A percentile compares a stretch with the other conserved stretches of the same genome.
Conservation (phyloP, 2,329 filamentous ascomycete species). For the Fonsecaea pedrosoi region DNA sequence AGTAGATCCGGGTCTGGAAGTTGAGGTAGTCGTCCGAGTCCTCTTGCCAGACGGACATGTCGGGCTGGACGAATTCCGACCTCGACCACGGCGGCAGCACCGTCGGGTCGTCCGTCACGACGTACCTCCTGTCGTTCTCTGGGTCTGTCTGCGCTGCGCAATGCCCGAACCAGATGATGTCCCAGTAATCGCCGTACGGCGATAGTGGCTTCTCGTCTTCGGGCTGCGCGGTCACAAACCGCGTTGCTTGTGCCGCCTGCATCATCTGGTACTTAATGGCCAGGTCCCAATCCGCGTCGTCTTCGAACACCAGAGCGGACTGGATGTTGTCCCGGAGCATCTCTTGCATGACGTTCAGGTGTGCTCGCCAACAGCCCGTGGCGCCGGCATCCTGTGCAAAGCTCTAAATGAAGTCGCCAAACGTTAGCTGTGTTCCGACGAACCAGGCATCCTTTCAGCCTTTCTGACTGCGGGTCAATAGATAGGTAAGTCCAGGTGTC, state of each 20-base stretch:
- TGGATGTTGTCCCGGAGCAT: slow-evolving; percentile 55
- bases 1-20: slow-evolving; percentile 29
- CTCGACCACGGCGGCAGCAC: slow-evolving; percentile 37
- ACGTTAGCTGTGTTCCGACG: slow-evolving; percentile 15
- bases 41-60: slow-evolving; percentile 30
- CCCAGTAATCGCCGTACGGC: slow-evolving; percentile 61
- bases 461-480: too few species aligned
- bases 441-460: background rate
- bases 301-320: slow-evolving; percentile 62
- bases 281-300: slow-evolving; percentile 66
- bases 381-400: slow-evolving; percentile 29
- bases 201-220: slow-evolving; percentile 42
- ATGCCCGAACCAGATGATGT: slow-evolving; percentile 60
- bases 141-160: slow-evolving; percentile 47
- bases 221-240: slow-evolving; percentile 41
- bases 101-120: slow-evolving; percentile 45
- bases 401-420: slow-evolving; percentile 11
- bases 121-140: slow-evolving; percentile 42
- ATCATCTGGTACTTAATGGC: slow-evolving; percentile 58
- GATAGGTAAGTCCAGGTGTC: background rate
- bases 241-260: slow-evolving; percentile 45
- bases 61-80: slow-evolving; percentile 24
- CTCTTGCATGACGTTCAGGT: slow-evolving; percentile 48
- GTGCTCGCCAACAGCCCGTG: slow-evolving; percentile 48
- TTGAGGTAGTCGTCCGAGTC: slow-evolving; percentile 24